phyloP scores from a whole-genome alignment of 805 yeast species.

The Wickerhamiella dianesei region DNA sequence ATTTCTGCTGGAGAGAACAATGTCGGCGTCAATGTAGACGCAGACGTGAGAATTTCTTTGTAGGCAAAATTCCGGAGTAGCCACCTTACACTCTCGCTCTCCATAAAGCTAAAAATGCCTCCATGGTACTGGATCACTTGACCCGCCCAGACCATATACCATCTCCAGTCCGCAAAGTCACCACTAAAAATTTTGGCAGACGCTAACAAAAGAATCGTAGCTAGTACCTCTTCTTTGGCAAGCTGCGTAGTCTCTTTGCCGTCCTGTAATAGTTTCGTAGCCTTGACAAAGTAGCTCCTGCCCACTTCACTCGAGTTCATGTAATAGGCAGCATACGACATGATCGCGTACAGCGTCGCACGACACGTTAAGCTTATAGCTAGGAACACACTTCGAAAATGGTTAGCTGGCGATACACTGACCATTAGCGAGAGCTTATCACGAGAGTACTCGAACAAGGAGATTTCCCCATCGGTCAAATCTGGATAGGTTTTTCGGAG shows the following conservation, averaged over 20 bases:
- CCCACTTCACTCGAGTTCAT: constrained; percentile 23
- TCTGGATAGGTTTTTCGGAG: constrained; percentile 11
- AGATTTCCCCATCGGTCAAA: constrained; percentile 33
- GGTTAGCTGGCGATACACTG: constrained; percentile 39
- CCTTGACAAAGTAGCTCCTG: constrained; percentile 17
- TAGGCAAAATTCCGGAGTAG: constrained; percentile 65
- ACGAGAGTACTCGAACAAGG: constrained; percentile 38
- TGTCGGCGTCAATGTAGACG: constrained; percentile 40
- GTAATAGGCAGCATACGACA: constrained; percentile 43
- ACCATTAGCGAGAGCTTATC: constrained; percentile 35
- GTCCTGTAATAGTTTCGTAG: constrained; percentile 14
- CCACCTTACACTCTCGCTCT: constrained; percentile 51
- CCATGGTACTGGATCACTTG: constrained; percentile 47
- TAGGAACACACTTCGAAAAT: constrained; percentile 38
- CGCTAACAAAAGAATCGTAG: constrained; percentile 52
- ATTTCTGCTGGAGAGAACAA: constrained; percentile 38
- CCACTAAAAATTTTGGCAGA: constrained; percentile 76
- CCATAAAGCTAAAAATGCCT: constrained; percentile 42
- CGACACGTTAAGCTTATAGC: constrained; percentile 39
- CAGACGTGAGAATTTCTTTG: constrained; percentile 60
- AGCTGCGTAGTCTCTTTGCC: constrained; percentile 7
- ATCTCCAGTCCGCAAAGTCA: constrained; percentile 64
- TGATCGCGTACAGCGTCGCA: constrained; percentile 37
- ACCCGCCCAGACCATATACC: constrained; percentile 52
- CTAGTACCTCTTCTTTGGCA: constrained; percentile 33